Evolutionary conservation across 208 protist genomes (phyloP).

Genomic region (Wallacemonas sp.): DNA sequence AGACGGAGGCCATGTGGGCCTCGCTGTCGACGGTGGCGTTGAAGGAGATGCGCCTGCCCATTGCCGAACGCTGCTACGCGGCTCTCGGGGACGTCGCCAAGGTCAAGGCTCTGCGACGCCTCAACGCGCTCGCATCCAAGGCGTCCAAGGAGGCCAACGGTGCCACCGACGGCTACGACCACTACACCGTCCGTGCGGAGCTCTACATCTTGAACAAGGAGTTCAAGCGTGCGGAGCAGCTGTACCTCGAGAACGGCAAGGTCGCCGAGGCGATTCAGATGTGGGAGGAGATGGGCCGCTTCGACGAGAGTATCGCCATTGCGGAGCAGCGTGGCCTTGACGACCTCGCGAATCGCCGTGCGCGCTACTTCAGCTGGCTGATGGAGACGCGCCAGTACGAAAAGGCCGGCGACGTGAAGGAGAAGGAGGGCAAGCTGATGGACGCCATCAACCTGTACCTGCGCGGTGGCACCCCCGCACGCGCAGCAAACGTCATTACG

Average conservation of each 20-base stretch:
- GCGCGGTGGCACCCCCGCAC: conserved; percentile 91
- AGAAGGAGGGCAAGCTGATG: conserved; percentile 93
- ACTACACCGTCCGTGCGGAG: conserved; percentile 90
- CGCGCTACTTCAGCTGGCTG: conserved; percentile 95
- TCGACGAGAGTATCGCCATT: conserved; percentile 91
- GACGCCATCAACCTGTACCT: conserved; percentile 97
- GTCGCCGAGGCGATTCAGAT: conserved; percentile 95
- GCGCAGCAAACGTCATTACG: conserved; percentile 92
- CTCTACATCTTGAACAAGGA: conserved; percentile 91
- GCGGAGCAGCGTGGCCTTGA: conserved; percentile 82
- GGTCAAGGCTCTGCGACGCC: conserved; percentile 89
- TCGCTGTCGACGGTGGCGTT: conserved; percentile 88
- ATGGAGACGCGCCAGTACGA: conserved; percentile 96
- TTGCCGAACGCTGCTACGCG: conserved; percentile 96
- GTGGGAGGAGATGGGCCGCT: conserved; percentile 95
- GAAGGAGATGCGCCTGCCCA: conserved; percentile 82
- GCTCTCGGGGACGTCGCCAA: conserved; percentile 95
- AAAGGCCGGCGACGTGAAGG: conserved; percentile 94
- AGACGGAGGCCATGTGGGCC: conserved; percentile 96
- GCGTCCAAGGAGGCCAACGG: conserved; percentile 58
- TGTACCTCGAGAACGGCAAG: conserved; percentile 95
- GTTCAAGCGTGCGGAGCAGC: conserved; percentile 92
- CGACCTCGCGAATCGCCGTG: conserved; percentile 83
- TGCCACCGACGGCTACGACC: conserved; percentile 80
- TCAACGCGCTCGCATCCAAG: conserved; percentile 82